phyloP scores from a whole-genome alignment of 1,284 basidiomycete species.

The Termitomyces sp. region DNA sequence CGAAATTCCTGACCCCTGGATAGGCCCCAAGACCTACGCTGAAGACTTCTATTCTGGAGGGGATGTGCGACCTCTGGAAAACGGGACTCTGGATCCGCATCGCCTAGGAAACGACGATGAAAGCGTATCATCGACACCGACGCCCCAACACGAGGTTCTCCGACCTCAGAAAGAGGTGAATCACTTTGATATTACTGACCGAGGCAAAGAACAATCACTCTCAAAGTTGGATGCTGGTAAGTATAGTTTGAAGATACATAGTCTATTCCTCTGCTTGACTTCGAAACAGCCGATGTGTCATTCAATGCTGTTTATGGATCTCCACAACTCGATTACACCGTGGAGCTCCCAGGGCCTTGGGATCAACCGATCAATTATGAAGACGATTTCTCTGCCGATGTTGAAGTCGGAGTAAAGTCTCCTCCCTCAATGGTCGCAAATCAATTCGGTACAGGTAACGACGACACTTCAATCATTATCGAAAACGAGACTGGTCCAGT shows the following conservation, averaged over 20 bases:
- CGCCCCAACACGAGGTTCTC: background rate
- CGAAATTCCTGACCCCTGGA: constrained; percentile 47
- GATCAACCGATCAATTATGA: constrained; percentile 41
- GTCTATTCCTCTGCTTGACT: background rate
- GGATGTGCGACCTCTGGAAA: constrained; percentile 21
- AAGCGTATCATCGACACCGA: background rate
- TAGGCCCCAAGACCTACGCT: constrained; percentile 42
- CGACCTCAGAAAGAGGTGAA: background rate
- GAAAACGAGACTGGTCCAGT: constrained; percentile 5
- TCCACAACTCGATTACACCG: constrained; percentile 8
- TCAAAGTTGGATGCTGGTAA: constrained; percentile 19
- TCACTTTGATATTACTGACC: constrained; percentile 1
- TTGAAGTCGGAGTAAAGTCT: background rate
- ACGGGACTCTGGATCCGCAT: constrained; percentile 21
- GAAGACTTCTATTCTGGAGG: constrained; percentile 47
- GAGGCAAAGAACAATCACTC: constrained; percentile 16
- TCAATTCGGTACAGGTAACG: background rate
- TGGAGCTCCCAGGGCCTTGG: constrained; percentile 48
- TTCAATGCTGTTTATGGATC: background rate
- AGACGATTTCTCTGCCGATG: constrained; percentile 40
- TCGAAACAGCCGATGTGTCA: constrained; percentile 22
- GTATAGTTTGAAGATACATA: constrained; percentile 4
- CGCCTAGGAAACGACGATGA: constrained; percentile 6
- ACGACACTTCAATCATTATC: background rate
- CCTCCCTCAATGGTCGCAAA: background rate